These are phyloP conservation scores for Phytophthora citricola DNA, from an alignment of 352 stramenopile genomes.

Conservation along the genomic window DNA sequence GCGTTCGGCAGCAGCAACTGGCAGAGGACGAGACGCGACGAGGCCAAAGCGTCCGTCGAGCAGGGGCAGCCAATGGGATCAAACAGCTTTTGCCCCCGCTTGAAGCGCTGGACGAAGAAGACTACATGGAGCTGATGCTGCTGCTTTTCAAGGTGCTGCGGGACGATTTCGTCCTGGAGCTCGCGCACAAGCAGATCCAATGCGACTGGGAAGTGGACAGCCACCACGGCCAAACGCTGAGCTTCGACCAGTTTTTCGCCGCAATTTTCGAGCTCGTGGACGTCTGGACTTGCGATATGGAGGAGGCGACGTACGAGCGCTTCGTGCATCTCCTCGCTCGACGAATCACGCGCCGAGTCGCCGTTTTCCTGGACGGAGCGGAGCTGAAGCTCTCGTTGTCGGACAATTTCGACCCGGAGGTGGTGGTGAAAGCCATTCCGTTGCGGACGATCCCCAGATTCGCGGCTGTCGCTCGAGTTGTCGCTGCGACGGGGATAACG, in stretches of 20 bases:
- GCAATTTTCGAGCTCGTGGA: slow-evolving; percentile 84
- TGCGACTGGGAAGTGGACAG: slow-evolving; percentile 86
- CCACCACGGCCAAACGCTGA: slow-evolving; percentile 57
- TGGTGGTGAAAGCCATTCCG: slow-evolving; percentile 81
- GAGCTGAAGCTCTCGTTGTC: slow-evolving; percentile 77
- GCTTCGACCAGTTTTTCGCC: slow-evolving; percentile 69
- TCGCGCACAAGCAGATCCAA: slow-evolving; percentile 66
- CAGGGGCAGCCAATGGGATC: slow-evolving; percentile 1
- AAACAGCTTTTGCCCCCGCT: slow-evolving; percentile 18
- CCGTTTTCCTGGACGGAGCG: slow-evolving; percentile 74
- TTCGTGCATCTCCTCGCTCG: slow-evolving; percentile 72
- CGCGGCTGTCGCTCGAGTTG: slow-evolving; percentile 58
- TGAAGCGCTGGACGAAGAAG: slow-evolving; percentile 54
- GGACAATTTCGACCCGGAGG: slow-evolving; percentile 75
- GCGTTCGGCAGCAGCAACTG: slow-evolving; percentile 27
- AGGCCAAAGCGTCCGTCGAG: slow-evolving; percentile 28
- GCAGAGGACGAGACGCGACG: slow-evolving; percentile 17
- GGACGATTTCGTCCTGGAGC: slow-evolving; percentile 68
- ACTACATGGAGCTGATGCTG: slow-evolving; percentile 80
- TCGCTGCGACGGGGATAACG: slow-evolving; percentile 53
- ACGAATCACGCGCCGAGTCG: slow-evolving; percentile 71
- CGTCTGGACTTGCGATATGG: slow-evolving; percentile 82
- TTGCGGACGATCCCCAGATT: slow-evolving; percentile 77
- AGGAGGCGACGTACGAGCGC: slow-evolving; percentile 68
- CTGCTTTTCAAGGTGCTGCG: slow-evolving; percentile 83